Evolutionary conservation across 768 basidiomycete species (phyloP).

Genomic region (Tubosaeta brunneosetosa): DNA sequence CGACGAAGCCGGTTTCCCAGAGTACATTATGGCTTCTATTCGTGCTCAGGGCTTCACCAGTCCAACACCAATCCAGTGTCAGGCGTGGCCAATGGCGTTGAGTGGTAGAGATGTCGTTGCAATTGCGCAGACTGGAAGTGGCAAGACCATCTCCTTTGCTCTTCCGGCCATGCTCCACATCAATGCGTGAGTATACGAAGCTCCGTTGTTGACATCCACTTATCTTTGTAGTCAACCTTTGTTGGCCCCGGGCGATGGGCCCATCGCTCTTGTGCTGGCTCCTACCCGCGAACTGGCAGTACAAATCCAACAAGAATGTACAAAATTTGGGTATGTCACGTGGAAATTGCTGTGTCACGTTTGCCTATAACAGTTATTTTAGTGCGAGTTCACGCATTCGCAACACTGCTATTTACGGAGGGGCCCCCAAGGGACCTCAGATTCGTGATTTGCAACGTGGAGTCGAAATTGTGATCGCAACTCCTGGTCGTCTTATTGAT

Average conservation of each 20-base stretch:
- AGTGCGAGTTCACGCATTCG: slow-evolving; percentile 92
- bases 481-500: slow-evolving; percentile 98
- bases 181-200: slow-evolving; percentile 71
- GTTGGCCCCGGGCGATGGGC: slow-evolving; percentile 90
- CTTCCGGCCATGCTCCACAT: slow-evolving; percentile 99
- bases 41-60: slow-evolving; percentile 86
- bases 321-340: slow-evolving; percentile 84
- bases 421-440: slow-evolving; percentile 97
- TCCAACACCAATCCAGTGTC: slow-evolving; percentile 96
- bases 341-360: neutral
- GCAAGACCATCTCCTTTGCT: slow-evolving; percentile 98
- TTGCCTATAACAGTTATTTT: slow-evolving; percentile 3
- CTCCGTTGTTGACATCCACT: neutral
- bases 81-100: slow-evolving; percentile 99
- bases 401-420: slow-evolving; percentile 98
- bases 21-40: slow-evolving; percentile 92
- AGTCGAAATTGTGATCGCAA: slow-evolving; percentile 98
- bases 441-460: slow-evolving; percentile 97
- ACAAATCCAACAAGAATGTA: slow-evolving; percentile 98
- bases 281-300: slow-evolving; percentile 98
- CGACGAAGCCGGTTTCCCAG: slow-evolving; percentile 94
- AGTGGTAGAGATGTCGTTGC: slow-evolving; percentile 92
- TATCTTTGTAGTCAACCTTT: slow-evolving; percentile 70
- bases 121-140: slow-evolving; percentile 97
- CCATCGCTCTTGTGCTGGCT: slow-evolving; percentile 93